A percentile compares a stretch with the other conserved stretches of the same genome.
phyloP scores from a whole-genome alignment of 2,329 filamentous ascomycete genomes.

The Microdochium nivale region DNA sequence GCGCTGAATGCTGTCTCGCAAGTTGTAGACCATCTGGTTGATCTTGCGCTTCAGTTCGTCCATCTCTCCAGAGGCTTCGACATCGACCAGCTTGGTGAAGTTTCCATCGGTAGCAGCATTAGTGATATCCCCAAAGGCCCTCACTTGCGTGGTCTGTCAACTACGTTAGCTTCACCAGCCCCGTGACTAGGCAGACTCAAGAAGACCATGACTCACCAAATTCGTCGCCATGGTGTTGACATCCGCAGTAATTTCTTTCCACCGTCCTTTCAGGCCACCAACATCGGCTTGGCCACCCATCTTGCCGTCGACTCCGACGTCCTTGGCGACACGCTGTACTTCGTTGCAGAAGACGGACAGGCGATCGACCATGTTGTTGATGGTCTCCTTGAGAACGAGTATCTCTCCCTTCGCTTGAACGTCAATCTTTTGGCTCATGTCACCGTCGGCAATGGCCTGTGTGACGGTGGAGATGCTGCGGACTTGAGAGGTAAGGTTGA shows the following conservation, averaged over 20 bases:
- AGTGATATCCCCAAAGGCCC: constrained; percentile 97
- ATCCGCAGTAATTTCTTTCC: constrained; percentile 97
- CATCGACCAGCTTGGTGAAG: constrained; percentile 93
- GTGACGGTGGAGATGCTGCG: constrained; percentile 90
- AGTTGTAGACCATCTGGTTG: constrained; percentile 97
- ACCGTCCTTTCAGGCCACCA: constrained; percentile 82
- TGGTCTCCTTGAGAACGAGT: constrained; percentile 85
- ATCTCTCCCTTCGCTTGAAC: constrained; percentile 95
- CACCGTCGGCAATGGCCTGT: constrained; percentile 88
- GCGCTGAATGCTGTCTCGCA: constrained; percentile 91
- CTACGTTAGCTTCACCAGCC: constrained; percentile 19
- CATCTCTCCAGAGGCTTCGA: constrained; percentile 97
- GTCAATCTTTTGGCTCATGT: constrained; percentile 93
- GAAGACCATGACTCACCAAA: constrained; percentile 32
- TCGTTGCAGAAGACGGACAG: constrained; percentile 94
- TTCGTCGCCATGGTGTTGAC: constrained; percentile 86
- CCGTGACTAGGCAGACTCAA: neutral
- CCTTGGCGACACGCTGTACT: constrained; percentile 89
- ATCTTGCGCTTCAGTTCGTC: constrained; percentile 98
- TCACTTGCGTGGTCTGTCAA: constrained; percentile 83
- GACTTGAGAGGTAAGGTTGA: constrained; percentile 65
- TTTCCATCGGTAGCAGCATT: constrained; percentile 94
- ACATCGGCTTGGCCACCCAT: constrained; percentile 97
- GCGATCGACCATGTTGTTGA: constrained; percentile 97
- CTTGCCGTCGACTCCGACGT: constrained; percentile 95